Evolutionary conservation across 2,329 filamentous ascomycete genomes (phyloP).

Genomic region (Penicillium hesseltinei): DNA sequence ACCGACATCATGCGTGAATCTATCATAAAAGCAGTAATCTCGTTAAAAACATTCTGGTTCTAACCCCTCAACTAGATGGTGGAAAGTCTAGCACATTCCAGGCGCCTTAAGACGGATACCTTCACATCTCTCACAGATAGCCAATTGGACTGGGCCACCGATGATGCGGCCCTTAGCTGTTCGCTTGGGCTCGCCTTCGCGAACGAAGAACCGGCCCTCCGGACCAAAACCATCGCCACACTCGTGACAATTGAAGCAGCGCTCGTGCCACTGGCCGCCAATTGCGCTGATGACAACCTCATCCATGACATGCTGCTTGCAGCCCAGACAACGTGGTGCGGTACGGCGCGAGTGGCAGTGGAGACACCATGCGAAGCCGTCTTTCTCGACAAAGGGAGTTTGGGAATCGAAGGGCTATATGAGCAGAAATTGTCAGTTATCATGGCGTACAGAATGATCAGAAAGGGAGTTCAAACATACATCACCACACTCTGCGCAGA

Average conservation of each 20-base stretch:
- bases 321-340: slow-evolving; percentile 83
- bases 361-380: slow-evolving; percentile 96
- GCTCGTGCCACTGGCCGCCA: slow-evolving; percentile 88
- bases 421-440: slow-evolving; percentile 13
- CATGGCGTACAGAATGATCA: neutral
- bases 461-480: slow-evolving; percentile 31
- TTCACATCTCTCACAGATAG: slow-evolving; percentile 63
- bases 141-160: slow-evolving; percentile 52
- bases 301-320: slow-evolving; percentile 79
- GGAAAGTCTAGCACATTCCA: slow-evolving; percentile 23
- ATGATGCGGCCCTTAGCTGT: slow-evolving; percentile 48
- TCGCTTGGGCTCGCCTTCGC: slow-evolving; percentile 51
- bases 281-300: slow-evolving; percentile 87
- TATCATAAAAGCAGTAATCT: slow-evolving; percentile 15
- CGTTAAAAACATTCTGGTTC: slow-evolving; percentile 2
- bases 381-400: slow-evolving; percentile 91
- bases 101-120: slow-evolving; percentile 61
- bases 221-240: slow-evolving; percentile 58
- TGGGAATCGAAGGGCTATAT: slow-evolving; percentile 55
- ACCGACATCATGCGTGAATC: slow-evolving; percentile 17
- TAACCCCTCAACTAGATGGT: neutral
- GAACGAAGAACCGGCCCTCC: slow-evolving; percentile 63
- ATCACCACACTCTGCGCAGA: slow-evolving; percentile 97
- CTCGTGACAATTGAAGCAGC: slow-evolving; percentile 81
- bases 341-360: slow-evolving; percentile 89